These are phyloP conservation scores for Sporothrix humicola DNA, from an alignment of 2,329 filamentous ascomycete genomes.

Conservation along the genomic window DNA sequence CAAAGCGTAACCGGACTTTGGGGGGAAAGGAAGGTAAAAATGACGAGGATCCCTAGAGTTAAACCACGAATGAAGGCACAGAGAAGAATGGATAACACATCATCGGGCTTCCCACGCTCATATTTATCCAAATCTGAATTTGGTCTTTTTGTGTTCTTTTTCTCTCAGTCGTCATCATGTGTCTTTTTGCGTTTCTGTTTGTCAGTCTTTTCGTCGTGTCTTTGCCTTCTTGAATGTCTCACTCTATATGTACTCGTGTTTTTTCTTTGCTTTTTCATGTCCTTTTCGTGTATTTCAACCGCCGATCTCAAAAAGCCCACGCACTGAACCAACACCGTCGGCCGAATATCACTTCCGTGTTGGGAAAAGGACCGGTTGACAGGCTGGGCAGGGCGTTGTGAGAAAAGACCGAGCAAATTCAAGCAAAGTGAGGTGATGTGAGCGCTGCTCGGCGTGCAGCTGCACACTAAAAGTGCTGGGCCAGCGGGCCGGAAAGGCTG, in stretches of 20 bases:
- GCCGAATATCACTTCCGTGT: constrained; percentile 7
- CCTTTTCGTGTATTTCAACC: neutral
- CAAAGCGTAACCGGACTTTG: constrained; percentile 12
- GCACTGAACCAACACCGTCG: neutral
- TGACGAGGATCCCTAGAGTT: neutral
- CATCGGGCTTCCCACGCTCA: neutral
- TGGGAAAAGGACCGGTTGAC: constrained; percentile 10
- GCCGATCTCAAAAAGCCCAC: neutral
- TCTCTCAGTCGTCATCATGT: neutral
- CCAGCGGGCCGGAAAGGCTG: neutral
- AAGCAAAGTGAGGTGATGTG: neutral
- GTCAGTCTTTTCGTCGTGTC: neutral
- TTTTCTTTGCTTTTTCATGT: neutral
- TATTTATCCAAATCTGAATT: neutral
- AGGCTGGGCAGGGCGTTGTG: neutral
- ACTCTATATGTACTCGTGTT: neutral
- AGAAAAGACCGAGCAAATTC: neutral
- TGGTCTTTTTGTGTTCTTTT: neutral
- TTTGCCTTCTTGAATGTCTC: constrained; percentile 8
- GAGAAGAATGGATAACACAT: neutral
- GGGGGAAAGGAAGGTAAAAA: neutral
- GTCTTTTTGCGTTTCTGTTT: too few relatives aligned
- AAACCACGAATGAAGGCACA: neutral
- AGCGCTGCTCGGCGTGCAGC: neutral
- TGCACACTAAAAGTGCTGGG: neutral